Base-by-base conservation (phyloP, 495 filamentous ascomycete genomes). In the Xylaria curta region DNA sequence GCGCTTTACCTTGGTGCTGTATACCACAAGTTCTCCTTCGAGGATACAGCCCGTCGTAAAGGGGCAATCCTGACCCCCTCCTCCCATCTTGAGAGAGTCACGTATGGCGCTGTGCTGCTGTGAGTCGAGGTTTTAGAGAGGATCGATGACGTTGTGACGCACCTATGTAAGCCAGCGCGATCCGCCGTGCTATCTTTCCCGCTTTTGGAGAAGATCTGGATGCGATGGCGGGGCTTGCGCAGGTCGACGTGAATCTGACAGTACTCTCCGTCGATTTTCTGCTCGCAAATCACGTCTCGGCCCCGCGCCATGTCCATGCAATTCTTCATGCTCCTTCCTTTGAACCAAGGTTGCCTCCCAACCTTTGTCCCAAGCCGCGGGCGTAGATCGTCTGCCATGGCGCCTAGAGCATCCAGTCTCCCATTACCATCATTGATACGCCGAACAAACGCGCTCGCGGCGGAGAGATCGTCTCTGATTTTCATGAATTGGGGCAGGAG, bases 191-290 rank as follows among this genome's bases (percentile, higher is more conserved):
- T 95, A 72, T 97, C 93, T 75, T 95, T 95, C 47, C 94, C 93
- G 71, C 93, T 95, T 80, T 97, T 97, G 10, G 93, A 96, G 76
- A 97, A 97, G 36, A 97, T 93, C 58, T 91, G 90, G 10, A 97
- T 89, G 40, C 85, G 84, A 4, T 85, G 67, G 0, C 76, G 75
- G 9, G 75, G 75, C 56, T 87, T 89, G 4, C 83, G 82, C 21
- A 93, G 82, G 70, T 97, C 89, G 26, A 97, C 87, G 70, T 97
- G 94, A 33, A 97, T 90, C 75, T 97, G 92, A 74, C 92, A 95
- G 70, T 95, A 96, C 78, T 96, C 93, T 3, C 94, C 94, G 74
- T 97, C 94, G 66, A 96, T 90, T 78, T 97, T 97, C 47, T 89
- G 84, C 74, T 97, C 94, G 51, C 93, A 85, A 73, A 89, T 91